Conservation (phyloP, 106 monocot genomes). For the Dendrobium nobile region DNA sequence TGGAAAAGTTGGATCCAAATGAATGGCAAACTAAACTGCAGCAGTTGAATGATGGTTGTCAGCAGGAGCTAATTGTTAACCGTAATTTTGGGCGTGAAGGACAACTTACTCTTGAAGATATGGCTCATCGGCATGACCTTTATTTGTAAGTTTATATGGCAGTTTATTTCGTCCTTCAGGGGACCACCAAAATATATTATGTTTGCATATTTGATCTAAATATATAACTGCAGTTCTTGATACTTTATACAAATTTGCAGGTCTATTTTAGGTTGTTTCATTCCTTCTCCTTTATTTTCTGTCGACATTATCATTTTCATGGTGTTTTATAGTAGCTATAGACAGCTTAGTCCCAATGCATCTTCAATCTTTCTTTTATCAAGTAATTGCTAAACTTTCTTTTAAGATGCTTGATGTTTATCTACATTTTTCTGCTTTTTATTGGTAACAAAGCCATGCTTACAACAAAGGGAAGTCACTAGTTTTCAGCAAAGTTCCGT, state of each 20-base stretch:
- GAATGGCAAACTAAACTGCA: slow-evolving; percentile 77
- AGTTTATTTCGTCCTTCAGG: slow-evolving; percentile 1
- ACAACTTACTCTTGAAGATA: slow-evolving; percentile 62
- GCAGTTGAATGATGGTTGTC: slow-evolving; percentile 65
- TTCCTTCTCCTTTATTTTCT: not conserved
- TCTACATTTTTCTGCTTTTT: slow-evolving; percentile 16
- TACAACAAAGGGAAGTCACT: slow-evolving; percentile 91
- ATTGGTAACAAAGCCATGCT: slow-evolving; percentile 77
- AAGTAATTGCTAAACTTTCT: not conserved
- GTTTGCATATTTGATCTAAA: not conserved
- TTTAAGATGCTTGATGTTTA: slow-evolving; percentile 3
- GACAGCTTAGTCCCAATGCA: not conserved
- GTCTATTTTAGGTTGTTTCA: not conserved
- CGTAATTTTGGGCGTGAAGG: slow-evolving; percentile 85
- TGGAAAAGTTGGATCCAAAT: slow-evolving; percentile 83
- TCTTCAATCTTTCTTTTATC: not conserved
- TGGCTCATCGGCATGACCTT: slow-evolving; percentile 68
- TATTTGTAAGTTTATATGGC: slow-evolving; percentile 61
- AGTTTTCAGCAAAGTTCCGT: slow-evolving; percentile 90
- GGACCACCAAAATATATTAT: not conserved
- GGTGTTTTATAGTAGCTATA: not conserved
- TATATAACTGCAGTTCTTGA: not conserved
- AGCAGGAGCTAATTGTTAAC: slow-evolving; percentile 72
- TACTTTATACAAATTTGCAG: not conserved
- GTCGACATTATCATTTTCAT: not conserved